Base-by-base conservation (phyloP, 805 yeast genomes). In the Saccharomycopsis synnaedendra region DNA sequence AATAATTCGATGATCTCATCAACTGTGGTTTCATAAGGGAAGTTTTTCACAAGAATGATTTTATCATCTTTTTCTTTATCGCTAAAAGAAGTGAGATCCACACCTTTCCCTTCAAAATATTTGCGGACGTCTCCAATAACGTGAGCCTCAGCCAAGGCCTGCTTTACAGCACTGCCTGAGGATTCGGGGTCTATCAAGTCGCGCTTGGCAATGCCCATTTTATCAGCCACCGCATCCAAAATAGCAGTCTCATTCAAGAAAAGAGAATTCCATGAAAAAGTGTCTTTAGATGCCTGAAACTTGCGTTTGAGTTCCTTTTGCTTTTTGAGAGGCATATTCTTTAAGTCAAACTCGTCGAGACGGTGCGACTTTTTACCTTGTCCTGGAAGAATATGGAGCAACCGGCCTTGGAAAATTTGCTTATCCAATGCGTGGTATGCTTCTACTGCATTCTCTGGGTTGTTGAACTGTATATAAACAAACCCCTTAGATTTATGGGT, bases 101-200 rank as follows among this genome's bases (percentile, higher is more conserved):
- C 85, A 35, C 95, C 95, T 60, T 82, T 82, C 29, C 69, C 64
- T 62, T 87, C 95, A 63, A 93, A 93, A 64, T 80, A 93, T 56
- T 78, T 77, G 59, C 96, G 76, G 8, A 93, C 95, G 63, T 83
- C 93, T 41, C 89, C 93, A 58, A 93, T 81, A 11, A 89, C 96
- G 59, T 88, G 93, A 2, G 97, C 94, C 67, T 93, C 98, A 0
- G 98, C 97, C 54, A 93, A 73, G 0, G 98, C 97, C 64, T 89
- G 97, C 61, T 89, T 86, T 9, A 93, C 97, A 1, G 96, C 97
- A 45, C 95, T 83, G 51, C 73, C 80, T 5, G 95, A 74, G 54
- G 80, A 85, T 56, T 86, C 84, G 1, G 96, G 90, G 62, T 93
- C 94, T 52, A 93, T 75, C 58, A 93, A 72, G 49, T 87, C 86